Conservation (phyloP, 192 early-diverging fungal genomes). For the Funneliformis mosseae region DNA sequence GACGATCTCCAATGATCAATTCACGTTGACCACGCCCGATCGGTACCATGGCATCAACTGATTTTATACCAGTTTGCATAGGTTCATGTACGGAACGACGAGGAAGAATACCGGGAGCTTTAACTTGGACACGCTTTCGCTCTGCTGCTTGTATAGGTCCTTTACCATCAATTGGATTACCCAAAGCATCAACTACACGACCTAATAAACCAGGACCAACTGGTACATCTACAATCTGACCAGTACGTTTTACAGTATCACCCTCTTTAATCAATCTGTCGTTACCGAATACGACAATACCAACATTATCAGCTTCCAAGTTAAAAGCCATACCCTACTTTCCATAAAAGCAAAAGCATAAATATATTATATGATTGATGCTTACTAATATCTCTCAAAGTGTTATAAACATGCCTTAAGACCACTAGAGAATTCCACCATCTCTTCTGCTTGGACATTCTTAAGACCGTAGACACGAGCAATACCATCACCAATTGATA, state of each 20-base stretch:
- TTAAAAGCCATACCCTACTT: constrained; percentile 97
- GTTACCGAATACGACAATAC: constrained; percentile 99
- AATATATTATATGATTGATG: background rate
- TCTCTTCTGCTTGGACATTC: constrained; percentile 99
- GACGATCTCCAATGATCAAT: constrained; percentile 99
- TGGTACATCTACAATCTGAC: constrained; percentile 97
- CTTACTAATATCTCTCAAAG: background rate
- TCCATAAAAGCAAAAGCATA: background rate
- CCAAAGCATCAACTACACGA: constrained; percentile 98
- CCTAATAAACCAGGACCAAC: constrained; percentile 94
- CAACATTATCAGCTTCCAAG: constrained; percentile 99
- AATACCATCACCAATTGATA: constrained; percentile 99
- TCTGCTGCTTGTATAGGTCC: constrained; percentile 86
- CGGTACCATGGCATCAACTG: constrained; percentile 99
- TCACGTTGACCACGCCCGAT: constrained; percentile 99
- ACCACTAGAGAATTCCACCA: constrained; percentile 99
- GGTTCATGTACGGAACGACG: constrained; percentile 99
- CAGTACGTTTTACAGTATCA: constrained; percentile 99
- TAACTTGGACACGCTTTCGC: constrained; percentile 95
- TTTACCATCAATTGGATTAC: constrained; percentile 99
- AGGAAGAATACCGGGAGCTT: constrained; percentile 99
- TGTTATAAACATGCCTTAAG: constrained; percentile 67
- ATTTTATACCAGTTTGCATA: constrained; percentile 99
- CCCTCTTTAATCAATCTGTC: constrained; percentile 99
- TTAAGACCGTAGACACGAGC: constrained; percentile 98